A percentile compares a stretch with the other conserved stretches of the same genome.
Evolutionary conservation across 805 yeast species (phyloP).

Genomic region (Candida peoriensis): DNA sequence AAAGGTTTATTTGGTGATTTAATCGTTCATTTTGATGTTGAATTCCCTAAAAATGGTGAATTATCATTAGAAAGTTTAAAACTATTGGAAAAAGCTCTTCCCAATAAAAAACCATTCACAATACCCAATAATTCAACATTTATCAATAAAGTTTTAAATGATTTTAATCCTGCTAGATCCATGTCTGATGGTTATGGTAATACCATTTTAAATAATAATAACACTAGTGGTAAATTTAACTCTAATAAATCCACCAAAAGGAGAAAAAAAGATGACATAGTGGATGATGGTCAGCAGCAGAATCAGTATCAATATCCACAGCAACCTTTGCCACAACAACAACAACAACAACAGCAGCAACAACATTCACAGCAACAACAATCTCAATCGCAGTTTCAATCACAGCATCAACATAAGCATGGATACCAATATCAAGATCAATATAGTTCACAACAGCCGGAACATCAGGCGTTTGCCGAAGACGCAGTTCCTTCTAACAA

Average conservation of each 20-base stretch:
- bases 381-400: too few species aligned
- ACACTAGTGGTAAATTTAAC: conserved; percentile 2
- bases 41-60: conserved; percentile 57
- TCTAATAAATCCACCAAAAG: conserved; percentile 7
- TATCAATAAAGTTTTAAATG: conserved; percentile 38
- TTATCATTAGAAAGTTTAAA: conserved; percentile 66
- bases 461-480: conserved; percentile 1
- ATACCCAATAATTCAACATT: conserved; percentile 65
- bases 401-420: too few species aligned
- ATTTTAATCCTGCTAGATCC: too few species aligned
- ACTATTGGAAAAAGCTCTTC: conserved; percentile 68
- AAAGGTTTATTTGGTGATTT: conserved; percentile 43
- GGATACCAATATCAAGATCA: too few species aligned
- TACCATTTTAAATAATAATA: too few species aligned
- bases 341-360: too few species aligned
- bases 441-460: too few species aligned
- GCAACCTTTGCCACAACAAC: too few species aligned
- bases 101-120: conserved; percentile 54
- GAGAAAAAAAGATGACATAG: conserved; percentile 3
- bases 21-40: conserved; percentile 51
- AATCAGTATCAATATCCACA: too few species aligned
- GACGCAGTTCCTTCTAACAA: conserved; percentile 1
- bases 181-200: too few species aligned
- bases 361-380: too few species aligned
- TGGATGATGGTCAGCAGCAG: neutral